Evolutionary conservation across 495 filamentous ascomycete species (phyloP), one percentile per base, ranked within the genome.

Genomic region (Amphirosellinia nigrospora): DNA sequence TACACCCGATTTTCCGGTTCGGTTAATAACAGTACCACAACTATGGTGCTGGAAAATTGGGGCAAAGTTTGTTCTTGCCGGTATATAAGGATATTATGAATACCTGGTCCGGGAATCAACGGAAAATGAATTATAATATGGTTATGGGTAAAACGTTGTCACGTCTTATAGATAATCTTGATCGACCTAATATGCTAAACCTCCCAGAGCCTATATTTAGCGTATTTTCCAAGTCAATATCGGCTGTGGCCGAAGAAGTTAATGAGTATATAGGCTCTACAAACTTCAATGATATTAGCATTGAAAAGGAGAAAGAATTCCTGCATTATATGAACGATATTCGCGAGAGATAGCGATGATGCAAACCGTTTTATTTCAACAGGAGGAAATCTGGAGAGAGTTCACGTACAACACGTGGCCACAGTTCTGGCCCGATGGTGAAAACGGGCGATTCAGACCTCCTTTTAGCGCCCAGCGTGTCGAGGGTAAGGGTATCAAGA

Each of bases 361-460:
- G 30, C 15, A 38, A 26, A 60, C 56, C 8, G 56, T 60, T 21
- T 11, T 60, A n/a, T 60, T 60, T 41, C 56, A 60, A 39, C 30
- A 60, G 15, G 56, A 60, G 30, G 56, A 60, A 41, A 26, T 60
- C 30, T 60, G 56, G 56, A 60, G 39, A 60, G 56, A 60, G 21
- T 60, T 60, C n/a, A 28, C 56, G 19, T 60, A 23, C 15, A 60
- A 60, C 13, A 41, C 56, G 4, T 60, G 56, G 56, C 56, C 56
- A 1, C 30, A 39, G 23, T 39, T 19, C 7, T 60, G 56, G 56
- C 56, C 56, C 13, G 56, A 60, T 16, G 56, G 56, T 16, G 56
- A 60, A 38, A 10, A 60, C 32, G 56, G 56, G n/a, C 30, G 56
- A 11, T 60, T 60, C n/a, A n/a, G n/a, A n/a, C 56, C 56, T 16